These are phyloP conservation scores for Chrysopogon serrulatus DNA, from an alignment of 176 grass and related monocot genomes.

Conservation along the genomic window DNA sequence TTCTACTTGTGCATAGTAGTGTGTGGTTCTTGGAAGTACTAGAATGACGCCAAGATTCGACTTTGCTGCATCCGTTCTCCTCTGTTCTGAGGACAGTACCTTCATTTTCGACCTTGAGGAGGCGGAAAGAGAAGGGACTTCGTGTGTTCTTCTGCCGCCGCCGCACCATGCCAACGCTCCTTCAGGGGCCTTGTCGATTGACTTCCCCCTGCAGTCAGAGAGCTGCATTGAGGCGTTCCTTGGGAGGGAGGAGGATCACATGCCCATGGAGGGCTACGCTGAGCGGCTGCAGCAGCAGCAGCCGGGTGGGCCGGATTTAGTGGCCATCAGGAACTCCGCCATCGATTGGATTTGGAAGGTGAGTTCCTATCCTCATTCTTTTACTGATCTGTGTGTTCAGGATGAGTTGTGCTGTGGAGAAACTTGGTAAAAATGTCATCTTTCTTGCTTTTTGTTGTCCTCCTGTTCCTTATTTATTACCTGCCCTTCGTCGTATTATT, in stretches of 20 bases:
- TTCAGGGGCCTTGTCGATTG: slow-evolving; percentile 25
- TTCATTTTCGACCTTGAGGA: slow-evolving; percentile 44
- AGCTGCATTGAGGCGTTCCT: slow-evolving; percentile 43
- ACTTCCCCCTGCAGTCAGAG: slow-evolving; percentile 55
- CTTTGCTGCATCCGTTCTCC: slow-evolving; percentile 48
- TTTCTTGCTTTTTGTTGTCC: neutral
- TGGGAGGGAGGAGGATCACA: slow-evolving; percentile 45
- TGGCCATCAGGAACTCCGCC: slow-evolving; percentile 44
- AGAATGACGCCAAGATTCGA: slow-evolving; percentile 54
- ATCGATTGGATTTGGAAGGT: slow-evolving; percentile 79
- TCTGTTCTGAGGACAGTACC: slow-evolving; percentile 49
- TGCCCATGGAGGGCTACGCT: slow-evolving; percentile 50
- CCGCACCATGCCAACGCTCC: neutral
- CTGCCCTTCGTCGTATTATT: neutral
- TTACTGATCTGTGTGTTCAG: neutral
- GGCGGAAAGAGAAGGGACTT: slow-evolving; percentile 6
- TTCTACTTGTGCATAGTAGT: neutral
- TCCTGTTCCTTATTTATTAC: neutral
- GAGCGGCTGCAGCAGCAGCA: slow-evolving; percentile 37
- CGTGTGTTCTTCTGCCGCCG: neutral
- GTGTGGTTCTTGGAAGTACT: neutral
- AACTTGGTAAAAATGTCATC: neutral
- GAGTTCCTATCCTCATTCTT: neutral
- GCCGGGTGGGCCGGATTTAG: slow-evolving; percentile 29
- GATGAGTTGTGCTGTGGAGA: neutral